Evolutionary conservation across 1,284 basidiomycete species (phyloP), one percentile per base, ranked within the genome.

Genomic region (Athelia sp.): DNA sequence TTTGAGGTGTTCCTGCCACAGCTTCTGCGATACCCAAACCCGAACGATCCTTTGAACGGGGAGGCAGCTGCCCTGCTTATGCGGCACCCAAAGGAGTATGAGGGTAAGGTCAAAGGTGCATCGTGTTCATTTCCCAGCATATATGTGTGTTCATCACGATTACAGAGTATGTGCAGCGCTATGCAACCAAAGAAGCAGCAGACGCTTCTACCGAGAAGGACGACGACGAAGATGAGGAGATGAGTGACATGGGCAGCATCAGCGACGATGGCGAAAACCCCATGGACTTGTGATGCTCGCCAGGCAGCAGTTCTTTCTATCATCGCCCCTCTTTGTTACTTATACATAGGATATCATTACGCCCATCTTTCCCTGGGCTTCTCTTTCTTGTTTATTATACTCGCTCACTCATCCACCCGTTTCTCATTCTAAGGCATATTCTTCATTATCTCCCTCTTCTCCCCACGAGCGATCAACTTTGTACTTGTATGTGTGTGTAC

Each of bases 1-100:
- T 99, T 99, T 62, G 97, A 99, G 68, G 88, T 93, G 50, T 99
- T 99, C 73, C 79, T 99, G 23, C 97, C 96, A 2, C 97, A 99
- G 68, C 81, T 99, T 3, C 73, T 99, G 49, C 87, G 95, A 43
- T 99, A 99, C 69, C 96, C 96, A 54, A 99, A 99, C 68, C 95
- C 97, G 10, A 92, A 94, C 53, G 96, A 99, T 66, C 97, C 96
- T 1, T 74, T 99, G 48, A 99, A 99, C 59, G 96, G 96, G 17
- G 96, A 99, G 69, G 96, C 97, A 17, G 96, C 96, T 9, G 92
- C 96, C 0, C 73, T 99, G 32, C 81, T 98, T 56, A 96, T 98
- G 91, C 87, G 95, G 15, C 95, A 98, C 64, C 92, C 93, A 22
- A 94, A 96, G 69, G 90, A 90, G 54, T 98, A 98, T 61, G 92